Evolutionary conservation across 2,329 filamentous ascomycete genomes (phyloP), one percentile per base, ranked within the genome.

Genomic region (Pseudogymnoascus sp.): DNA sequence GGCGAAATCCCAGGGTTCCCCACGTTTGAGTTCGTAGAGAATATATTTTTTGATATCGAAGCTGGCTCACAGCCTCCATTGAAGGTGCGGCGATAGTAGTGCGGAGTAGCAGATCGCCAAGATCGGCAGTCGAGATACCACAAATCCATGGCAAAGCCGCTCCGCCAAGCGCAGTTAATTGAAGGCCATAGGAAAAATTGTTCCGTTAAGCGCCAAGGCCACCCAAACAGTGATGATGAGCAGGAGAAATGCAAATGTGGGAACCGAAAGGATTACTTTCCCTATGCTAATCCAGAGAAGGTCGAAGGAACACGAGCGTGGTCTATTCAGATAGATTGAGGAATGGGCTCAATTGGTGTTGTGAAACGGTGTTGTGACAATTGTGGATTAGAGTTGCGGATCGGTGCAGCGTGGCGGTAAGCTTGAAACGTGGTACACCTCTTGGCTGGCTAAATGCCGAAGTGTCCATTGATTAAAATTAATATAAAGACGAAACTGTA

Each of bases 301-400:
- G 46, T 12, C 8, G 4, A 12, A 34, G 25, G 46, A 56, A 56
- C 46, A 34, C 25, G 25, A 56, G 25, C 25, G 18, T 56, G 25
- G 46, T 16, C 12, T 56, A 34, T 34, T 34, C 46, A 56, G 46
- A 56, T 56, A 56, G 46, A 56, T 56, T 56, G 46, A 9, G 14
- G 9, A 56, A 34, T 34, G 46, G 25, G n/a, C 25, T 2, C 25
- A 56, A 56, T 56, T 34, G 46, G 46, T 34, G 46, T 56, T 8
- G 46, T 34, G 46, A 56, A 56, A 56, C 46, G 8, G 46, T 56
- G 46, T 56, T 34, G 46, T 56, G 18, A 56, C 46, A 56, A 56
- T 56, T 56, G 46, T 56, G 46, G 46, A 56, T 56, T 56, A 56
- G 46, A 56, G 46, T 56, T 56, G 46, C 25, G 8, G 46, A 31